Conservation (phyloP, 2,329 filamentous ascomycete species). For the Ceratocystis lukuohia region DNA sequence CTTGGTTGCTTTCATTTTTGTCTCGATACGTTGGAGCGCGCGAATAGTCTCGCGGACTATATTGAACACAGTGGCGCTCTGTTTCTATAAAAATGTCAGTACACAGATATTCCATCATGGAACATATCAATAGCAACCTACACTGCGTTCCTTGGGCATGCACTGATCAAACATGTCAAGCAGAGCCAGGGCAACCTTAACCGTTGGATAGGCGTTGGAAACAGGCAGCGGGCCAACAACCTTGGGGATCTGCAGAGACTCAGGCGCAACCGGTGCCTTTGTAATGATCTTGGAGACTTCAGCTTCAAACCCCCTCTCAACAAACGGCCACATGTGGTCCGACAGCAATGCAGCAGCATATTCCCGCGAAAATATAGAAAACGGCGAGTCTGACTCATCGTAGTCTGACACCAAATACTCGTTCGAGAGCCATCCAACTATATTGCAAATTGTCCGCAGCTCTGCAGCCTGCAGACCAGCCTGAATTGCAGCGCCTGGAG, state of each 20-base stretch:
- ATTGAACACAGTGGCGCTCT: conserved; percentile 43
- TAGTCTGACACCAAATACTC: conserved; percentile 44
- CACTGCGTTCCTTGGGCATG: conserved; percentile 50
- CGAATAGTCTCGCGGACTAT: conserved; percentile 85
- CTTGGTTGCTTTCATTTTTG: conserved; percentile 50
- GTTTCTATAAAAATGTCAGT: conserved; percentile 29
- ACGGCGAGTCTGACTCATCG: conserved; percentile 43
- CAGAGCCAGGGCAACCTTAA: conserved; percentile 45
- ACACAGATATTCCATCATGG: background rate
- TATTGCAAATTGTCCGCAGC: conserved; percentile 38
- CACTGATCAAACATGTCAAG: conserved; percentile 49
- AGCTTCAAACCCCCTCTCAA: conserved; percentile 40
- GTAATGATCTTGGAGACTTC: conserved; percentile 44
- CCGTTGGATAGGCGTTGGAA: conserved; percentile 45
- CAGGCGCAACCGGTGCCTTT: conserved; percentile 34
- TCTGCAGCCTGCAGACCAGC: conserved; percentile 35
- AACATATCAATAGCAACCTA: conserved; percentile 29
- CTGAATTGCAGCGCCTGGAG: conserved; percentile 38
- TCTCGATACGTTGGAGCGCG: conserved; percentile 65
- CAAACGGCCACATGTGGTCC: conserved; percentile 45
- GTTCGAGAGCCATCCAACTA: conserved; percentile 44
- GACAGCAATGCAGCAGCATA: conserved; percentile 42
- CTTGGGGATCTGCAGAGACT: conserved; percentile 38
- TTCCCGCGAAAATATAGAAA: conserved; percentile 41
- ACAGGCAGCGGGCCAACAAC: conserved; percentile 37